Conservation (phyloP, 2,329 filamentous ascomycete genomes). For the Conoideocrella luteorostrata region DNA sequence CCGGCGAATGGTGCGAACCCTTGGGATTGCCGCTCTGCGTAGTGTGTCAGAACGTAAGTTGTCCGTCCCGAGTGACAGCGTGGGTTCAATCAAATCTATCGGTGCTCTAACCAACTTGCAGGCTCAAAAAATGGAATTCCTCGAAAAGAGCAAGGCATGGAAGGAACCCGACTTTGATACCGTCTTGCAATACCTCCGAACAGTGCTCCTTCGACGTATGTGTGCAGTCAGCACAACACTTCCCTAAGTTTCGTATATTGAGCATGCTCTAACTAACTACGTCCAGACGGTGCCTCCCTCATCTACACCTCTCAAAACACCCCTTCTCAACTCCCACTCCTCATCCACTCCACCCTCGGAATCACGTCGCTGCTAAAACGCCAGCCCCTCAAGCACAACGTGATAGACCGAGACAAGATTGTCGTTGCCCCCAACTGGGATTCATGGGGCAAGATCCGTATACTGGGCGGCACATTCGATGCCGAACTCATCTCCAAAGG, state of each 20-base stretch:
- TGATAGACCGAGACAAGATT: slow-evolving; percentile 90
- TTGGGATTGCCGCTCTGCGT: slow-evolving; percentile 83
- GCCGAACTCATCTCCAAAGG: slow-evolving; percentile 78
- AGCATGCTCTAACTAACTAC: slow-evolving; percentile 10
- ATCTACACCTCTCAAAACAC: slow-evolving; percentile 77
- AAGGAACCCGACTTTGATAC: slow-evolving; percentile 96
- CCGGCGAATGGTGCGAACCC: slow-evolving; percentile 89
- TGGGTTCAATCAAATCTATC: too few species aligned
- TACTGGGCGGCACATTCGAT: slow-evolving; percentile 85
- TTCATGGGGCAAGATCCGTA: slow-evolving; percentile 94
- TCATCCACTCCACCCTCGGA: slow-evolving; percentile 79
- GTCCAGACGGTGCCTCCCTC: slow-evolving; percentile 70
- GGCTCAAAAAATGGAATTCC: slow-evolving; percentile 81
- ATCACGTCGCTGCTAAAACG: slow-evolving; percentile 78
- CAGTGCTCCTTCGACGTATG: slow-evolving; percentile 79
- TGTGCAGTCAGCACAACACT: too few species aligned
- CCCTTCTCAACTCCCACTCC: slow-evolving; percentile 67
- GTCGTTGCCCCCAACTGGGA: slow-evolving; percentile 96
- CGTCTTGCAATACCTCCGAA: slow-evolving; percentile 86
- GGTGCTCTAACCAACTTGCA: slow-evolving; percentile 26
- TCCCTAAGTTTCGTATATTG: too few species aligned
- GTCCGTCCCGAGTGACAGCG: too few species aligned
- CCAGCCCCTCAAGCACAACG: slow-evolving; percentile 77
- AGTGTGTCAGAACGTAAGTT: slow-evolving; percentile 84
- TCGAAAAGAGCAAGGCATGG: slow-evolving; percentile 89